Evolutionary conservation across 2,329 filamentous ascomycete species (phyloP), one percentile per base, ranked within the genome.

Genomic region (Aspergillus terreus): DNA sequence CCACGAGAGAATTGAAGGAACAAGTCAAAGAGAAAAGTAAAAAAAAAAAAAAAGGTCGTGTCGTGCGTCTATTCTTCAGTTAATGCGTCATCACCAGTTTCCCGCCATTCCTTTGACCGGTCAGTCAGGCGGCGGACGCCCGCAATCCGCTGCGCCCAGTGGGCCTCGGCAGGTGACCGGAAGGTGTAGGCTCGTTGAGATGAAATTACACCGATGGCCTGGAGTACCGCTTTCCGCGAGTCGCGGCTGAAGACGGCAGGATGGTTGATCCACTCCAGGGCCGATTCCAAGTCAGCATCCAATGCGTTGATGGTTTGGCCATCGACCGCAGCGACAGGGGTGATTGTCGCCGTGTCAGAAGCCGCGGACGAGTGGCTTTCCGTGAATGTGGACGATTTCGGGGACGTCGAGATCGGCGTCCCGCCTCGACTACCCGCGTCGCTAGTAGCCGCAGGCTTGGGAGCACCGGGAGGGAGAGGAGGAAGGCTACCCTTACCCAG

Each of bases 251-350:
- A 99, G 2, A 97, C 90, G 2, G 92, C 92, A 1, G 94, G 94
- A 65, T 99, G 94, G 67, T 88, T 91, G 71, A 99, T 97, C 94
- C 94, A 99, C 72, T 99, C 94, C 14, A 99, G 77, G 46, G 88
- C 90, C 32, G 88, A 83, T 68, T 96, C 90, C 32, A 99, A 82
- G 70, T 99, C 94, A 1, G 88, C 83, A 68, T 99, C 94, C 15
- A 99, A 83, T 2, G 94, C 92, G 21, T 84, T 79, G 63, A 97
- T 92, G 0, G 89, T 94, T 33, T 79, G 79, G 5, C 82, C 74
- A 64, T 99, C 94, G 50, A 99, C 92, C n/a, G 90, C 88, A 6
- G 85, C 82, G 27, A 74, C 82, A 59, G 71, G 87, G 52, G 70
- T 69, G 46, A 71, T 73, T 1, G 75, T 76, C 72, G 79, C 62